Evolutionary conservation across 805 yeast species (phyloP), one percentile per base, ranked within the genome.

Genomic region (Wickerhamiella vanderwaltii): DNA sequence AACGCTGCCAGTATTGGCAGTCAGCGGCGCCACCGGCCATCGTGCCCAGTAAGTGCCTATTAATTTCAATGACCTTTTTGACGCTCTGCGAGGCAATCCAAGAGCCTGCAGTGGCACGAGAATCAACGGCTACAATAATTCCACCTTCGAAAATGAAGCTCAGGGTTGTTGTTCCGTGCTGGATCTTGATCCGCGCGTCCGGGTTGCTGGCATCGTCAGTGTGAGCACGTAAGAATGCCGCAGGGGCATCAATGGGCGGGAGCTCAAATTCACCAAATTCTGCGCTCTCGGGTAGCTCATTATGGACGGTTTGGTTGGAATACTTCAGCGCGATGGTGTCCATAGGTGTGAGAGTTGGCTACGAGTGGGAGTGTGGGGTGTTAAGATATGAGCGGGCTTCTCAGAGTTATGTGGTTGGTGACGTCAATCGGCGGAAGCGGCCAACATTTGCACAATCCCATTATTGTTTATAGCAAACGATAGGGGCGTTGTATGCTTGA

Each of bases 11-110:
- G 64, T 71, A 91, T 63, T 91, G 98, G 70, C 98, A 91, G 65
- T 91, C 98, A 24, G 97, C 97, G 38, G 98, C 98, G 68, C 97
- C 97, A 65, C 98, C 98, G 25, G 98, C 98, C 95, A 91, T 78
- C 16, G 98, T 91, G 50, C 98, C 98, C 54, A 91, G 71, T 49
- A 91, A 65, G 61, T 83, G 81, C 41, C 96, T 95, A 63, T 91
- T 91, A 65, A 91, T 91, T 63, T 88, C 88, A 55, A 91, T 86
- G 43, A 91, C 98, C 64, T 91, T 91, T 64, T 88, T 88, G 49
- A 91, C 98, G 2, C 96, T 86, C 61, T 87, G 96, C 12, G 96
- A 86, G 16, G 96, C 97, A 54, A 91, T 80, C 96, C 96, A 88
- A 55, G 81, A 78, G 35, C 98, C 98, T 2, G 94, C 95, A 6